Evolutionary conservation across 495 filamentous ascomycete species (phyloP).

Genomic region (Alectoria sarmentosa): DNA sequence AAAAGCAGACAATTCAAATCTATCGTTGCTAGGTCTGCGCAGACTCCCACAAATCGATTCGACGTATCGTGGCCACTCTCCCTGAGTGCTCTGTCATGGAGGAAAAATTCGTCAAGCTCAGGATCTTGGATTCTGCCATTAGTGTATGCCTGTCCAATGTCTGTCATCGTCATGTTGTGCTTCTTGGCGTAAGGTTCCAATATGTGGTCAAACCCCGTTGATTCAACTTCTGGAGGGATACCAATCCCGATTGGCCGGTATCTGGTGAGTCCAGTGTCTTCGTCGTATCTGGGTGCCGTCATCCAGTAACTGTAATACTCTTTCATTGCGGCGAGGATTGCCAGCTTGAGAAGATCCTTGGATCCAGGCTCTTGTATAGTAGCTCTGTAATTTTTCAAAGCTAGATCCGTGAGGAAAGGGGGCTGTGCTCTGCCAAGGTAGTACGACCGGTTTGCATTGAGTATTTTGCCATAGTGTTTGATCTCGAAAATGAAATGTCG

Average conservation of each 20-base stretch:
- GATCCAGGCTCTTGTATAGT: conserved; percentile 75
- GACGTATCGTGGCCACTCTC: conserved; percentile 97
- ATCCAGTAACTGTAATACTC: conserved; percentile 94
- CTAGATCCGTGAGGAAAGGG: conserved; percentile 96
- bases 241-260: conserved; percentile 79
- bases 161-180: conserved; percentile 66
- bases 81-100: conserved; percentile 88
- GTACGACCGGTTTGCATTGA: conserved; percentile 94
- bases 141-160: conserved; percentile 87
- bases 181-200: conserved; percentile 82
- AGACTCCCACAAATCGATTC: conserved; percentile 82
- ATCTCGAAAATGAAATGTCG: conserved; percentile 96
- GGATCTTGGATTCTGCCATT: conserved; percentile 68
- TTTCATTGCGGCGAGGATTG: conserved; percentile 88
- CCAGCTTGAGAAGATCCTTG: conserved; percentile 65
- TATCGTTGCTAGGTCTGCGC: conserved; percentile 83
- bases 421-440: conserved; percentile 91
- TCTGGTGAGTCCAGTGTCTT: conserved; percentile 71
- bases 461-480: conserved; percentile 94
- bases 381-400: conserved; percentile 77
- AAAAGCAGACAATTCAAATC: conserved; percentile 90
- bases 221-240: conserved; percentile 90
- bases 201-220: conserved; percentile 79
- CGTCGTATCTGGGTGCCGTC: conserved; percentile 69
- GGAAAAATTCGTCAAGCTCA: conserved; percentile 86